Conservation (phyloP, 306 rosid genomes). For the Pterocarpus santalinus region DNA sequence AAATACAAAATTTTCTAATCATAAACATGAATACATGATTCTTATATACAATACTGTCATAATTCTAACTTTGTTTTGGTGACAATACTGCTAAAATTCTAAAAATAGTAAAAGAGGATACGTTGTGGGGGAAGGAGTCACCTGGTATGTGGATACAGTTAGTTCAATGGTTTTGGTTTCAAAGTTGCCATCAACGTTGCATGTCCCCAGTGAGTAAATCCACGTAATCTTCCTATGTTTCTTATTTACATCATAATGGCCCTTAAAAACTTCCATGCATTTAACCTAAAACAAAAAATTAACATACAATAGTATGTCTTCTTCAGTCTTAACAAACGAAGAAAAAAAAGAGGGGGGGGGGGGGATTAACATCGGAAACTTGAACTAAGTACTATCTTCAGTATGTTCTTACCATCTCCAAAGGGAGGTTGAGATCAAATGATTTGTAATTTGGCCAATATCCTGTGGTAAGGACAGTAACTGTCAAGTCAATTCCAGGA, state of each 20-base stretch:
- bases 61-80: neutral
- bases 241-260: slow-evolving; percentile 65
- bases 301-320: neutral
- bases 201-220: slow-evolving; percentile 89
- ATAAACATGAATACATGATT: slow-evolving; percentile 1
- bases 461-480: slow-evolving; percentile 81
- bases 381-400: neutral
- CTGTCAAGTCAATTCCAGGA: slow-evolving; percentile 82
- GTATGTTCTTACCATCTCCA: slow-evolving; percentile 72
- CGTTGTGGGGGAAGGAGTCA: slow-evolving; percentile 11
- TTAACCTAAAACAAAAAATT: slow-evolving; percentile 63
- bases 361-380: slow-evolving; percentile 13
- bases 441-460: slow-evolving; percentile 95
- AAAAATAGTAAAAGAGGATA: neutral
- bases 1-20: slow-evolving; percentile 27
- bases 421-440: slow-evolving; percentile 79
- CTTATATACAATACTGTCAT: slow-evolving; percentile 2
- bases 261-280: slow-evolving; percentile 86
- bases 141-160: slow-evolving; percentile 86
- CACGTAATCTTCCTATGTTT: slow-evolving; percentile 82
- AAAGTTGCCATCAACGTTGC: slow-evolving; percentile 76
- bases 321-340: slow-evolving; percentile 6
- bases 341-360: neutral
- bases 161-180: slow-evolving; percentile 76
- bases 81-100: neutral